Evolutionary conservation across 371 early-diverging fungal species (phyloP), one percentile per base, ranked within the genome.

Genomic region (Rhizopus microsporus): DNA sequence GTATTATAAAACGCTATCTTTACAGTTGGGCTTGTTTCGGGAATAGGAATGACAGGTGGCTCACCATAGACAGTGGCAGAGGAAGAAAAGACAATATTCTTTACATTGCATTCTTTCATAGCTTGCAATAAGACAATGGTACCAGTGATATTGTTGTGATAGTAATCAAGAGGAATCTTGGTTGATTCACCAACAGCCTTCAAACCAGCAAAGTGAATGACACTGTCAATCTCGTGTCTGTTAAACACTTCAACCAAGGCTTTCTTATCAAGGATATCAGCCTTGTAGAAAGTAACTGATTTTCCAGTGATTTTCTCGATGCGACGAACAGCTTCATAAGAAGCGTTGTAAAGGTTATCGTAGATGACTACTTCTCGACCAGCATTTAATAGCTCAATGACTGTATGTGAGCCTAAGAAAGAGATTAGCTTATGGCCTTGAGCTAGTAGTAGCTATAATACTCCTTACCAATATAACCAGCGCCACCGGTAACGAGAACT

Each of bases 111-210:
- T 60, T 81, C 75, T 58, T 78, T 69, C 88, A 88, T 88, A 44
- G 80, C 82, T 47, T 81, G 79, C 33, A 90, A 59, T 35, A 93
- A 71, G 35, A 72, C 78, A 51, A 89, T 61, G 34, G 90, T 88
- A 51, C 89, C 88, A 6, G 81, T 76, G 55, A 93, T 80, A 70
- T 93, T 93, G 74, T 84, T 88, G 61, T 93, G 35, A 77, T 94
- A 96, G 68, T 97, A 97, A 32, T 76, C 78, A 13, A 94, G 76
- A n/a, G 96, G 96, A 59, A 86, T 81, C 48, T 71, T 58, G 10
- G 86, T 80, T 3, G 94, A 94, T 68, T 97, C 95, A 10, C 86
- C 84, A 12, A 93, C 94, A 35, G 90, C 86, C 71, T 92, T 92
- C 45, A 88, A 70, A 15, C 89, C 93, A 10, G 92, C 92, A 80